Conservation (phyloP, 306 rosid genomes). For the Citrullus mucosospermus region DNA sequence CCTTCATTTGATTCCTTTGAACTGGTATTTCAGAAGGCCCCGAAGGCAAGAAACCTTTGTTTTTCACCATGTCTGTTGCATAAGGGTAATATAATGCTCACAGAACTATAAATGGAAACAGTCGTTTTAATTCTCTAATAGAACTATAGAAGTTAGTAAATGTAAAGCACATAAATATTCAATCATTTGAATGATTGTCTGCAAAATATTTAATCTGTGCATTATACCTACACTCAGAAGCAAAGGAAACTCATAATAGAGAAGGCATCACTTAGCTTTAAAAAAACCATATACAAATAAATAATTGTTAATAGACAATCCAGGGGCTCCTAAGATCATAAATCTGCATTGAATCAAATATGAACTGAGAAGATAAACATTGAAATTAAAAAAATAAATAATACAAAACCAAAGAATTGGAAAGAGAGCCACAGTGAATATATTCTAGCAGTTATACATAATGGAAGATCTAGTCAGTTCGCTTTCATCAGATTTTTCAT, state of each 20-base stretch:
- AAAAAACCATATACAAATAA: not conserved
- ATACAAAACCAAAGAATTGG: not conserved
- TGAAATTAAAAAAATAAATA: not conserved
- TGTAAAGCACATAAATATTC: not conserved
- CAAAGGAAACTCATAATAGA: not conserved
- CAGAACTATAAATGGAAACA: not conserved
- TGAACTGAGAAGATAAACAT: not conserved
- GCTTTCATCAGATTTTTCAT: not conserved
- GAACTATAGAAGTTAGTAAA: not conserved
- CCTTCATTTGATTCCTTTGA: slow-evolving; percentile 92
- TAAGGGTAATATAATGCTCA: not conserved
- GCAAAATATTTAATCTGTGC: not conserved
- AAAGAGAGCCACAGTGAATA: not conserved
- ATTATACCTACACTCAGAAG: not conserved
- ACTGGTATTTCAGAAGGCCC: slow-evolving; percentile 94
- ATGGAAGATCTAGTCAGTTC: not conserved
- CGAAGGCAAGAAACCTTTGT: slow-evolving; percentile 95
- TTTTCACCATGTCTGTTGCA: slow-evolving; percentile 91
- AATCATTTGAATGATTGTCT: not conserved
- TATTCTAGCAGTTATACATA: not conserved
- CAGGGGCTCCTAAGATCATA: not conserved
- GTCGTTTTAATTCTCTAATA: not conserved
- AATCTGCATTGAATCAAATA: not conserved
- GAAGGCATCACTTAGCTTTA: not conserved
- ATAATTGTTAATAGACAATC: not conserved